phyloP scores from a whole-genome alignment of 2,329 filamentous ascomycete genomes.

The Fusarium sp. region DNA sequence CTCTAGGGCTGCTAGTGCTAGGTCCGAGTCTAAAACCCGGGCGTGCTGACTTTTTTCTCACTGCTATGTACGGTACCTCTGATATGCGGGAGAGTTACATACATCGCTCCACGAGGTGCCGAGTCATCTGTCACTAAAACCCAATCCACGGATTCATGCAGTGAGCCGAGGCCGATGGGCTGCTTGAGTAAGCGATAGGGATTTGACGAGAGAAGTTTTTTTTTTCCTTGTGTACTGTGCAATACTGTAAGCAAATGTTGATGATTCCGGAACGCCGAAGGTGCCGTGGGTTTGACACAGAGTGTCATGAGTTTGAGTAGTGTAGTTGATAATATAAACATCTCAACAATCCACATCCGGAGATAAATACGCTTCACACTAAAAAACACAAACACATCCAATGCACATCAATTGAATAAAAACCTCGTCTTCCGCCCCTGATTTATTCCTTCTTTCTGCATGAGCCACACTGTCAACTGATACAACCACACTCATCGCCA shows the following conservation, averaged over 20 bases:
- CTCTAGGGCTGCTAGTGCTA: conserved; percentile 41
- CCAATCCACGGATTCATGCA: conserved; percentile 25
- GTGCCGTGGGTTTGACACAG: conserved; percentile 14
- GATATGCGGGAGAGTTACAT: conserved; percentile 24
- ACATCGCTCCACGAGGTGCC: conserved; percentile 25
- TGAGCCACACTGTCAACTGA: conserved; percentile 22
- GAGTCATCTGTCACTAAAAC: conserved; percentile 36
- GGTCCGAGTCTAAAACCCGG: conserved; percentile 29
- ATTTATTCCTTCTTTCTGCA: background rate
- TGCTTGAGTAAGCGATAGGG: conserved; percentile 36
- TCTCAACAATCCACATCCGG: conserved; percentile 8
- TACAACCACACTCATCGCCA: conserved; percentile 15
- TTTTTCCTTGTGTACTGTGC: background rate
- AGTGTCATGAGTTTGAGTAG: background rate
- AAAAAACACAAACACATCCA: background rate
- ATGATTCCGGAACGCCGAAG: conserved; percentile 20
- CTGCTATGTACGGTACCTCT: background rate
- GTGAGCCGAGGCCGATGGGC: conserved; percentile 31
- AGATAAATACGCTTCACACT: background rate
- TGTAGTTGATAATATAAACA: conserved; percentile 37
- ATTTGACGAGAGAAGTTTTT: conserved; percentile 26
- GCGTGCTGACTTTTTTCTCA: conserved; percentile 6
- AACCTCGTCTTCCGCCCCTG: background rate
- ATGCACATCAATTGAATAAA: background rate
- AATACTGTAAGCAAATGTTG: conserved; percentile 28